Base-by-base conservation (phyloP, 495 filamentous ascomycete species). In the Margaritispora aquatica region DNA sequence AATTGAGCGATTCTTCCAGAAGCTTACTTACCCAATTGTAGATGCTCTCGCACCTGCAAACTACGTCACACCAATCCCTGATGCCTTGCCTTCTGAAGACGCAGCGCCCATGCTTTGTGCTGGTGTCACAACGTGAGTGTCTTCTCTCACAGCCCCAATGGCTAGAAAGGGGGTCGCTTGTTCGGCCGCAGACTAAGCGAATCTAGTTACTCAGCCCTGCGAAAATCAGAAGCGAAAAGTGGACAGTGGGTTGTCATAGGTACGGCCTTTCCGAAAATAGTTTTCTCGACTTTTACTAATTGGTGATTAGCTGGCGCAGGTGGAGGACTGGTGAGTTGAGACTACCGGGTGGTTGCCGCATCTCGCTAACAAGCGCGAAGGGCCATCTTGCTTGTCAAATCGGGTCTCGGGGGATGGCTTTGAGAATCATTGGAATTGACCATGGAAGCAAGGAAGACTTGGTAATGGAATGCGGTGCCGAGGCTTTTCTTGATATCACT, bases 21-120 rank as follows among this genome's bases (percentile, higher is more conserved):
- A 9, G 11, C 15, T 15, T 44, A n/a, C 38, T 44, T 9, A 44
- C 38, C 38, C 7, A 44, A n/a, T 3, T 17, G 19, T n/a, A 44
- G 38, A 88, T 64, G 78, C 80, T n/a, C 58, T 87, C 1, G 80
- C 78, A 0, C 81, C 84, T 5, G 84, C 84, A 3, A 79, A 79
- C 67, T 84, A 88, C 63, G 84, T 88, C 21, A 88, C 85, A 1
- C 84, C 83, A 1, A 86, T 89, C 68, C 87, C 87, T 5, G 85
- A 87, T 3, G 71, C 66, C 4, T 70, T 88, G 4, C 67, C 69
- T 13, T 82, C 79, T 2, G 83, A 77, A 34, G 70, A 77, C 17
- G 86, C 85, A 9, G 86, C 86, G 0, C 86, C 86, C 5, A 78
- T 86, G 73, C 76, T 85, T 57, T 86, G 82, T 69, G 83, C 78